Conservation (phyloP, 2,329 filamentous ascomycete species). For the Aspergillus aculeatus region DNA sequence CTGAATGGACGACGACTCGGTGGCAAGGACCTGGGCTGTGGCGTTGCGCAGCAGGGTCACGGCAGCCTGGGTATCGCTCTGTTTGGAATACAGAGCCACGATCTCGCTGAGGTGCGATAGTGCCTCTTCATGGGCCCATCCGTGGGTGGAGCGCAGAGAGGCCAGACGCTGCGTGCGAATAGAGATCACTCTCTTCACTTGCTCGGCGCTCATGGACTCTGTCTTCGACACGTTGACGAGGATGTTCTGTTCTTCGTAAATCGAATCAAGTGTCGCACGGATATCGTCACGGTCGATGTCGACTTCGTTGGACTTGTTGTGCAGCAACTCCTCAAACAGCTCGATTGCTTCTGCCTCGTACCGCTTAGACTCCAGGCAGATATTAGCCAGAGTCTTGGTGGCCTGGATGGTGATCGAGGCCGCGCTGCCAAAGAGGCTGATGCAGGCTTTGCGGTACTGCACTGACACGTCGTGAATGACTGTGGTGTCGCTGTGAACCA, state of each 20-base stretch:
- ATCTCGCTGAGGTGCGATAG: slow-evolving; percentile 39
- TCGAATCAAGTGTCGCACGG: slow-evolving; percentile 32
- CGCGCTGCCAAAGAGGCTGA: slow-evolving; percentile 34
- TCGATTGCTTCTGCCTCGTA: slow-evolving; percentile 35
- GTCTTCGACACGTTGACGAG: slow-evolving; percentile 17
- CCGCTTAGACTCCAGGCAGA: slow-evolving; percentile 38
- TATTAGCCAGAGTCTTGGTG: slow-evolving; percentile 35
- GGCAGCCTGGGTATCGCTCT: slow-evolving; percentile 30
- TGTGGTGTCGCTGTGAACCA: slow-evolving; percentile 28
- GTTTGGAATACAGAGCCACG: slow-evolving; percentile 33
- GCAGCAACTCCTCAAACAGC: slow-evolving; percentile 37
- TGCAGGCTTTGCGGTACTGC: slow-evolving; percentile 36
- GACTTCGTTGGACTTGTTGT: slow-evolving; percentile 22
- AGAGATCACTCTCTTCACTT: slow-evolving; percentile 29
- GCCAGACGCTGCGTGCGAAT: slow-evolving; percentile 31
- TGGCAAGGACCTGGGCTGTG: slow-evolving; percentile 32
- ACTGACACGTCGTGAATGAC: slow-evolving; percentile 35
- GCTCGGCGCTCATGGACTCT: slow-evolving; percentile 24
- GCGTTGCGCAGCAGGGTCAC: slow-evolving; percentile 34
- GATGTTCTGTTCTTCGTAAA: slow-evolving; percentile 37
- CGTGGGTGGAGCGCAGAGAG: slow-evolving; percentile 30
- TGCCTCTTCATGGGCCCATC: slow-evolving; percentile 41
- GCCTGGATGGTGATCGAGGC: slow-evolving; percentile 39
- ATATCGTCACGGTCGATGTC: slow-evolving; percentile 38
- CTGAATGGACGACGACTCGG: slow-evolving; percentile 29